Base-by-base conservation (phyloP, 495 filamentous ascomycete species). In the Evernia prunastri region DNA sequence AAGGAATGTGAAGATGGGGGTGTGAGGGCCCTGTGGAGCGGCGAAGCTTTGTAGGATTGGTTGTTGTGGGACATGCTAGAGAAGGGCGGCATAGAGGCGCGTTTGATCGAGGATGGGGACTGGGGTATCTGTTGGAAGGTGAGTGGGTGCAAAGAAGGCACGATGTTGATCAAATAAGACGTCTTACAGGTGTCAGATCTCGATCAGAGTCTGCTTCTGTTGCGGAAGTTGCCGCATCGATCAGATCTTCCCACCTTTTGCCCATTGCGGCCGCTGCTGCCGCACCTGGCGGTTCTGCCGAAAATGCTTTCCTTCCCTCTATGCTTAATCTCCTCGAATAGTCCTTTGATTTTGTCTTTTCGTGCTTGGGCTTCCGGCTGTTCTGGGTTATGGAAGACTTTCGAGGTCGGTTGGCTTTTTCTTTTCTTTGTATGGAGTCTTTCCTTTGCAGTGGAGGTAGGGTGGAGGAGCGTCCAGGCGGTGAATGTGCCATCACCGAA, bases 231-330 rank as follows among this genome's bases (percentile, higher is more conserved):
- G 90, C 90, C 13, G 92, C 92, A 74, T 96, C 92, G 63, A 96
- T 92, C 65, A 96, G 76, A 74, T 96, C 92, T 74, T 96, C 90
- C 92, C 92, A 96, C 70, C 92, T 81, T 78, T 92, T 93, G 47
- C 90, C 90, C 73, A 87, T 89, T 53, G 87, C 83, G 66, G 82
- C 85, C 12, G 83, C 83, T n/a, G 81, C 84, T 0, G 76, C 78
- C 27, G 65, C 58, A 37, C 70, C 68, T 37, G 86, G 81, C 20
- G 92, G 90, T 73, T 96, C 92, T 31, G 90, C 89, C 4, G 91
- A 95, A 65, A 86, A 83, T 29, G 89, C 89, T 73, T 95, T 96
- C 58, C 90, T 81, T 63, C 90, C 88, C 64, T 85, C 82, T 40
- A 87, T 83, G 68, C 88, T 91, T 13, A 86, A 83, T 66, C 88